Evolutionary conservation across 164 flowering plant genomes (phyloP).

Genomic region (Kingdonia uniflora): DNA sequence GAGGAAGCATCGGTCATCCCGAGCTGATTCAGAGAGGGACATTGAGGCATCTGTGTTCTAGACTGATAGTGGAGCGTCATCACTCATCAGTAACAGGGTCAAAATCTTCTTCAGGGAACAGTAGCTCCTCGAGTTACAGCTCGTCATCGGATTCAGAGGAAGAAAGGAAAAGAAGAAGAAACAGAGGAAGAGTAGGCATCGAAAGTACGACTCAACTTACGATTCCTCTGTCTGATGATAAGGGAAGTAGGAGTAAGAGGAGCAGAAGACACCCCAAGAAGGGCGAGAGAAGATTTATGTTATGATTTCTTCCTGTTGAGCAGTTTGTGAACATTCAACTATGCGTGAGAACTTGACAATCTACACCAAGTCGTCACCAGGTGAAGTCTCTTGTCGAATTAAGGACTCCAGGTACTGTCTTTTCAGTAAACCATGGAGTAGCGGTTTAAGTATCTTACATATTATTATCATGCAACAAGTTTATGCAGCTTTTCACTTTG

Average conservation of each 20-base stretch:
- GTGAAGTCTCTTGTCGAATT: too few species aligned
- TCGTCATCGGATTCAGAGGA: constrained; percentile 74
- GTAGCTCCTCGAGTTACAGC: constrained; percentile 51
- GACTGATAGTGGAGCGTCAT: constrained; percentile 57
- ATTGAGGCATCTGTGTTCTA: constrained; percentile 87
- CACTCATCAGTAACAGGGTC: constrained; percentile 73
- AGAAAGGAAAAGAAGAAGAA: constrained; percentile 50
- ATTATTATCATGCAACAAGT: too few species aligned
- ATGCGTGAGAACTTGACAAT: too few species aligned
- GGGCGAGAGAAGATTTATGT: too few species aligned
- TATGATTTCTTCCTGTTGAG: too few species aligned
- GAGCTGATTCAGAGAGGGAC: constrained; percentile 47
- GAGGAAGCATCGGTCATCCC: constrained; percentile 31
- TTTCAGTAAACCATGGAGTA: too few species aligned
- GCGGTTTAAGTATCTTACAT: too few species aligned
- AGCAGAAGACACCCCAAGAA: constrained; percentile 43
- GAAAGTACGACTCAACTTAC: constrained; percentile 52
- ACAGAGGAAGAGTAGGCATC: constrained; percentile 35
- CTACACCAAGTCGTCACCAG: too few species aligned
- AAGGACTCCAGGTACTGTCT: too few species aligned
- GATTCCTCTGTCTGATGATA: constrained; percentile 65
- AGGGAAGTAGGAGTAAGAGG: constrained; percentile 38
- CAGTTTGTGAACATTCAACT: too few species aligned
- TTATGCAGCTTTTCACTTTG: too few species aligned
- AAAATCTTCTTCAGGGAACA: constrained; percentile 50